Evolutionary conservation across 2,329 filamentous ascomycete genomes (phyloP).

Genomic region (Paecilomyces sp.): DNA sequence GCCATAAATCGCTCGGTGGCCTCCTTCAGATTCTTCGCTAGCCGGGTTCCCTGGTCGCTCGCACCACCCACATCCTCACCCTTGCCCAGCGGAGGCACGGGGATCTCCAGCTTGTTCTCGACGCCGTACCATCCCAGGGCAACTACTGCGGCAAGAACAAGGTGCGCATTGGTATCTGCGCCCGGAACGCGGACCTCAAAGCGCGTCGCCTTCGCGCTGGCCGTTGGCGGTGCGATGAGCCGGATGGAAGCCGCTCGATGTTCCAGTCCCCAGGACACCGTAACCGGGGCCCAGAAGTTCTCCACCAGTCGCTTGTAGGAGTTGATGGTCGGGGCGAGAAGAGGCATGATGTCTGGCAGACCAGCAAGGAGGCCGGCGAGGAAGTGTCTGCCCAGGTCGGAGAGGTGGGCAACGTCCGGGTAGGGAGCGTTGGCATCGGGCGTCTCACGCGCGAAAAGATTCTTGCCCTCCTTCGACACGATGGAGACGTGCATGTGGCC

Average conservation of each 20-base stretch:
- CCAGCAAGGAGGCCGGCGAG: constrained; percentile 84
- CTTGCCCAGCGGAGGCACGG: constrained; percentile 73
- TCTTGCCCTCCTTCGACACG: constrained; percentile 70
- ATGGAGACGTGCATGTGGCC: constrained; percentile 94
- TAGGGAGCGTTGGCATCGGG: constrained; percentile 66
- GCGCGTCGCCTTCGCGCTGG: constrained; percentile 75
- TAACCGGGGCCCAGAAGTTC: constrained; percentile 98
- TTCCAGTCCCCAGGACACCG: constrained; percentile 93
- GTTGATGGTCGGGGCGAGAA: constrained; percentile 91
- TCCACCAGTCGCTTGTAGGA: constrained; percentile 97
- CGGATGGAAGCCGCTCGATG: constrained; percentile 89
- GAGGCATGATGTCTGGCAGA: constrained; percentile 89
- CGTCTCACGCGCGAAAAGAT: constrained; percentile 69
- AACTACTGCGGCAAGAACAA: constrained; percentile 78
- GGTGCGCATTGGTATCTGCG: constrained; percentile 87
- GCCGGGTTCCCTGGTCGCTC: constrained; percentile 63
- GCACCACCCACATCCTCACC: constrained; percentile 72
- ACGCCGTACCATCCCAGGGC: constrained; percentile 86
- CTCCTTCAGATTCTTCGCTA: constrained; percentile 81
- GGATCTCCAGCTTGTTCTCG: constrained; percentile 82
- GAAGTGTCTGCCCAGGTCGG: constrained; percentile 86
- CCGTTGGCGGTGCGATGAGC: constrained; percentile 79
- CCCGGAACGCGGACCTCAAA: constrained; percentile 91
- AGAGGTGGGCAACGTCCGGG: constrained; percentile 70
- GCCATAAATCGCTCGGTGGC: constrained; percentile 72